Evolutionary conservation across 495 filamentous ascomycete genomes (phyloP).

Genomic region (Aspergillus funiculosus): DNA sequence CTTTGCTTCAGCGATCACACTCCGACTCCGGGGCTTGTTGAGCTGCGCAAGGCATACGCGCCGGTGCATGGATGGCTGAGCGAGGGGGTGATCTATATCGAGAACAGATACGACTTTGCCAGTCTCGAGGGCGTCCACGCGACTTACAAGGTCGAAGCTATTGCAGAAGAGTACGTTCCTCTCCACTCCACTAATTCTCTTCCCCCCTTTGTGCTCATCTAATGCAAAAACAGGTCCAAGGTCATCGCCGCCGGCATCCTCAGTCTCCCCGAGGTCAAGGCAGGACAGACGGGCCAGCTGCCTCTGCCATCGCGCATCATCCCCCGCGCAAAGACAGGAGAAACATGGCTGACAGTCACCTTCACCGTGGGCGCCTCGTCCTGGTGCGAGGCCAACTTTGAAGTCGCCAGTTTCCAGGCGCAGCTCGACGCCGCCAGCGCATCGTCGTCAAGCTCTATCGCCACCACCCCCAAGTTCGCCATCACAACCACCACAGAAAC

Average conservation of each 20-base stretch:
- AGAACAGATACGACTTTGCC: constrained; percentile 51
- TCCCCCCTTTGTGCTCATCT: not conserved
- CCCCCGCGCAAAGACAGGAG: not conserved
- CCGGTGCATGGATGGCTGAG: constrained; percentile 33
- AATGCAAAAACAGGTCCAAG: not conserved
- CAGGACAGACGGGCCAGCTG: constrained; percentile 17
- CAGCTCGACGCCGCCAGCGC: not conserved
- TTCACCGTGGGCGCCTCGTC: constrained; percentile 22
- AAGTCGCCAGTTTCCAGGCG: constrained; percentile 32
- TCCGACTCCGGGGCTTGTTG: constrained; percentile 53
- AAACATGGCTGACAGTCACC: constrained; percentile 27
- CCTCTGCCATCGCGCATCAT: constrained; percentile 13
- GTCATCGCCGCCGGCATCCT: constrained; percentile 19
- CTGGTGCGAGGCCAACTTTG: constrained; percentile 27
- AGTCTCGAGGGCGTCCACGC: constrained; percentile 42
- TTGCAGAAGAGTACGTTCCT: constrained; percentile 15
- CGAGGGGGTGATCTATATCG: constrained; percentile 23
- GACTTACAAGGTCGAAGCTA: constrained; percentile 21
- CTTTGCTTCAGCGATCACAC: constrained; percentile 51
- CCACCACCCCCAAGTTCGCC: not conserved
- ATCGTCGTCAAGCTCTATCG: not conserved
- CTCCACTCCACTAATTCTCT: not conserved
- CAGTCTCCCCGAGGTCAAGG: constrained; percentile 15
- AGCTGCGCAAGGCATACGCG: constrained; percentile 57
- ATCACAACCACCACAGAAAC: not conserved